Evolutionary conservation across 768 basidiomycete genomes (phyloP), one percentile per base, ranked within the genome.

Genomic region (Piloderma croceum): DNA sequence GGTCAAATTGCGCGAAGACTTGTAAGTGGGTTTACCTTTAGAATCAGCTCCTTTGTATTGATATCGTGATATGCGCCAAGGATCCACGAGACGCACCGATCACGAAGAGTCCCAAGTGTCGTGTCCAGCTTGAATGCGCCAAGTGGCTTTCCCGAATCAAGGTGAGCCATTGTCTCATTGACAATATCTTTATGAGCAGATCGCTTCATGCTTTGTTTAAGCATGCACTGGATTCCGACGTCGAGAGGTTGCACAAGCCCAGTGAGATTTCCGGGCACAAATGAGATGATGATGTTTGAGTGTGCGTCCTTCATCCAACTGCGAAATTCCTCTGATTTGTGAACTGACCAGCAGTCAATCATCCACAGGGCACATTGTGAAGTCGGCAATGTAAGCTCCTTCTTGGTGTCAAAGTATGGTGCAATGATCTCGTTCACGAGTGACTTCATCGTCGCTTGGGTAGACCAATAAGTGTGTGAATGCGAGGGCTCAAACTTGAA

Each of bases 331-430:
- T 41, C 20, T 6, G 60, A 62, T 0, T 58, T 45, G 40, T 71
- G 69, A 12, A 69, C 67, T 0, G 61, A 59, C 60, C 60, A 67
- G 24, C 44, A 39, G 37, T 68, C 61, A 24, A 68, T 63, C 15
- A 50, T 41, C 58, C 57, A 61, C 32, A 66, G n/a, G 4, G 46
- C 40, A 7, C 50, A 36, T 31, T 66, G 65, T 5, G 15, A 19
- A 0, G 17, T 3, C 0, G 49, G 56, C 5, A 59, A 47, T 0
- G 37, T 22, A 1, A 61, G 48, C n/a, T n/a, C n/a, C n/a, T n/a
- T n/a, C 5, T 39, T 24, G 1, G 5, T 21, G 23, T 56, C 57
- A 31, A 59, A 63, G 34, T 64, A 65, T 6, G 62, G 63, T 2
- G 45, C 54, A 5, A 67, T 47, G 20, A 61, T 61, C 2, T 55